Conservation (phyloP, 2,329 filamentous ascomycete genomes). For the Fusarium buharicum region DNA sequence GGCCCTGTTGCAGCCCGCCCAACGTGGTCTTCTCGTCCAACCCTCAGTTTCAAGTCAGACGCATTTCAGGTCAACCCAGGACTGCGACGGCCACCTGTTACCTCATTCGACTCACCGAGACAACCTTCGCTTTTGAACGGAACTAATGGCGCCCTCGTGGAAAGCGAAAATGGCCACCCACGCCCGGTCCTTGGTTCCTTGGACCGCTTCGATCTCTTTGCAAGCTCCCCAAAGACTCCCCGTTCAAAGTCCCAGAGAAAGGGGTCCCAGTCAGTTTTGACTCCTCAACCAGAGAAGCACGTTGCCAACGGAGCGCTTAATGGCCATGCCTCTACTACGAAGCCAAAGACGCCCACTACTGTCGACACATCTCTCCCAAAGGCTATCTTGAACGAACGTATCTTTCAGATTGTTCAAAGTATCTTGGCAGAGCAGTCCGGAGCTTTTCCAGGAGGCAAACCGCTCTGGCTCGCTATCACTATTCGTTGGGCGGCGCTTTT, state of each 20-base stretch:
- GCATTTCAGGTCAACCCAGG: constrained; percentile 37
- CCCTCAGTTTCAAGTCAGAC: constrained; percentile 38
- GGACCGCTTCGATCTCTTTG: constrained; percentile 16
- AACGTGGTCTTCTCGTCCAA: constrained; percentile 35
- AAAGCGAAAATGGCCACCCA: constrained; percentile 35
- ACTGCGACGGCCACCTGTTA: constrained; percentile 39
- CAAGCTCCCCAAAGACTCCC: constrained; percentile 24
- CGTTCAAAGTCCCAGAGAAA: constrained; percentile 21
- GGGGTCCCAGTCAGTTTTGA: background rate
- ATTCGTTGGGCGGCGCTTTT: constrained; percentile 58
- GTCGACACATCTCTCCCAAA: constrained; percentile 32
- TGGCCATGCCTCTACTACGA: background rate
- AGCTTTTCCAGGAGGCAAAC: constrained; percentile 62
- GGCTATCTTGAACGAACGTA: constrained; percentile 27
- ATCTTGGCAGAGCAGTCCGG: constrained; percentile 52
- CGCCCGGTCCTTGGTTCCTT: constrained; percentile 36
- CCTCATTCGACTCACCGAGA: constrained; percentile 32
- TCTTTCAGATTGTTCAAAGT: constrained; percentile 45
- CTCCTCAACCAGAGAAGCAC: constrained; percentile 5
- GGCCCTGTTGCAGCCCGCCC: constrained; percentile 32
- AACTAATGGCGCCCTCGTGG: constrained; percentile 37
- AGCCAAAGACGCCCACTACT: constrained; percentile 15
- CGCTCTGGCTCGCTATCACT: constrained; percentile 60
- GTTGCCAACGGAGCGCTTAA: background rate
- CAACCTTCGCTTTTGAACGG: constrained; percentile 14